Conservation (phyloP, 2,329 filamentous ascomycete species). For the Fusarium tricinctum region DNA sequence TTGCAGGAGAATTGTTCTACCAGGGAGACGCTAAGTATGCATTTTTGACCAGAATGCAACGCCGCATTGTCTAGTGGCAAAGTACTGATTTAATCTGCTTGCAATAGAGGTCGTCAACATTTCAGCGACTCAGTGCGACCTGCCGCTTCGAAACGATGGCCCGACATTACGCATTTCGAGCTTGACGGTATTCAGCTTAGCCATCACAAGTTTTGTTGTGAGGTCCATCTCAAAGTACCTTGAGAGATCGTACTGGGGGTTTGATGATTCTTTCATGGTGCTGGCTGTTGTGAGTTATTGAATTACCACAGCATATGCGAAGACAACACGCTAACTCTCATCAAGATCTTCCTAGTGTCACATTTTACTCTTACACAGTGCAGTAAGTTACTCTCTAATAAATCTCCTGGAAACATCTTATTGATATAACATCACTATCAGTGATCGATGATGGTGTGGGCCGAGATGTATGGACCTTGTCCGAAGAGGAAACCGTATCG, state of each 20-base stretch:
- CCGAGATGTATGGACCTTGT: neutral
- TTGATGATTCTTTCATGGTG: neutral
- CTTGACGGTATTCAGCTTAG: neutral
- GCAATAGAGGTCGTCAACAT: neutral
- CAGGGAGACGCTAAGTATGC: fast-evolving
- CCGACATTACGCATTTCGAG: neutral
- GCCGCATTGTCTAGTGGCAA: too few relatives aligned
- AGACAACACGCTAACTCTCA: neutral
- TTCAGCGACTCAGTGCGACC: neutral
- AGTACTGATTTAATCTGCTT: neutral
- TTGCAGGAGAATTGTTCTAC: neutral
- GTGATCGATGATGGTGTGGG: neutral
- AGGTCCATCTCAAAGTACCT: neutral
- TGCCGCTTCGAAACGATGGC: neutral
- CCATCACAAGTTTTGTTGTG: fast-evolving
- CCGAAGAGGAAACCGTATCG: neutral
- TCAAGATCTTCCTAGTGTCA: neutral
- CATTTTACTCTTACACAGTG: neutral
- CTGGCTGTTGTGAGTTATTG: neutral
- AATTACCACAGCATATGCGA: neutral
- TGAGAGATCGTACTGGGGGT: neutral
- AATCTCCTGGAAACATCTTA: neutral
- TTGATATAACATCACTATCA: neutral
- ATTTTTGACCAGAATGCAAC: neutral
- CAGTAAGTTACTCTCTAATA: neutral